These are phyloP conservation scores for Colletotrichum salicis DNA, from an alignment of 2,329 filamentous ascomycete species.

Conservation along the genomic window DNA sequence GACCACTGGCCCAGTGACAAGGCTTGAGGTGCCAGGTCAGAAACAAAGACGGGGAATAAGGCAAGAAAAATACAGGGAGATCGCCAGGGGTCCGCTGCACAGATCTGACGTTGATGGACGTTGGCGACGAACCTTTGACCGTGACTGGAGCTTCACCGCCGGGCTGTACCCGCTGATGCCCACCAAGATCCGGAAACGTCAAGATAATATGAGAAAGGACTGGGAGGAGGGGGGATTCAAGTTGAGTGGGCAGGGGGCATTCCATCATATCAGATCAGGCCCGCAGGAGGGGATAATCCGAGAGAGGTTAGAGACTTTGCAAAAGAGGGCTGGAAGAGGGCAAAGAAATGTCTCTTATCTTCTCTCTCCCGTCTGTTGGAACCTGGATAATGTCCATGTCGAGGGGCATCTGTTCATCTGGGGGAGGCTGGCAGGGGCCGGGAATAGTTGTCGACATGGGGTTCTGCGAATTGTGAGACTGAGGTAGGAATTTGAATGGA, in stretches of 20 bases:
- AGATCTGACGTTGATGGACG: conserved; percentile 24
- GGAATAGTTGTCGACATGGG: not conserved
- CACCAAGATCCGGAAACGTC: not conserved
- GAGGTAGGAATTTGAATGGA: not conserved
- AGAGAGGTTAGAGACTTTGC: not conserved
- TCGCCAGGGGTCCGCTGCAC: conserved; percentile 26
- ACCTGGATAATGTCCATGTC: conserved; percentile 6
- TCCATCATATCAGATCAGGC: conserved; percentile 23
- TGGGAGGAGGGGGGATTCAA: not conserved
- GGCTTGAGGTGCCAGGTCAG: not conserved
- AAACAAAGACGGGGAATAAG: conserved; percentile 8
- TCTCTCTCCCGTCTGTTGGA: not conserved
- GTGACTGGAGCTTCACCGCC: conserved; percentile 16
- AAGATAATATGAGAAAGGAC: not conserved
- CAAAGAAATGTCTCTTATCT: not conserved
- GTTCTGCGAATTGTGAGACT: not conserved
- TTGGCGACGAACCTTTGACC: not conserved
- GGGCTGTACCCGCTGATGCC: not conserved
- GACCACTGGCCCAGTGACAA: no score
- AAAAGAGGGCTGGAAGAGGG: not conserved
- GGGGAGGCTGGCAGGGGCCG: not conserved
- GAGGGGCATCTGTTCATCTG: not conserved
- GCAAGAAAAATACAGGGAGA: conserved; percentile 8
- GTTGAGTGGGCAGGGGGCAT: not conserved
- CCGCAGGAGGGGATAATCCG: conserved; percentile 3